phyloP scores from a whole-genome alignment of 805 yeast genomes.

The Torulaspora quercuum region DNA sequence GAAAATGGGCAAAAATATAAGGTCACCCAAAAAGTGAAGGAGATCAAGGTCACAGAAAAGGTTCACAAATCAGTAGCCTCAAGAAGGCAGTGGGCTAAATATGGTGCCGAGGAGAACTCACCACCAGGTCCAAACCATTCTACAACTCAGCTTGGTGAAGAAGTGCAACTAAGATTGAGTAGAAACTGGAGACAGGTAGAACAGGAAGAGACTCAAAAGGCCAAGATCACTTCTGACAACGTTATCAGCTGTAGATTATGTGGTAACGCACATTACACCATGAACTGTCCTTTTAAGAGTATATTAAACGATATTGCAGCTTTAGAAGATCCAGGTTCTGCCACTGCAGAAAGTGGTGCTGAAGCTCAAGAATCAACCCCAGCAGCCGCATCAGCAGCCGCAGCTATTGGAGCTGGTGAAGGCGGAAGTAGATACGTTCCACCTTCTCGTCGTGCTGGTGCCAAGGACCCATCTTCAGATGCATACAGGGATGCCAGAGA shows the following conservation, averaged over 20 bases:
- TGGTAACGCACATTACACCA: constrained; percentile 89
- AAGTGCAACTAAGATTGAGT: constrained; percentile 69
- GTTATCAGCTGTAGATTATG: constrained; percentile 79
- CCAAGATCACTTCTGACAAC: constrained; percentile 42
- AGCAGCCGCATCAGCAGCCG: constrained; percentile 31
- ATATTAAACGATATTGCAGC: constrained; percentile 59
- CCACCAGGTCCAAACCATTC: constrained; percentile 84
- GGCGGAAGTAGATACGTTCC: constrained; percentile 52
- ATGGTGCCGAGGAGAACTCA: constrained; percentile 71
- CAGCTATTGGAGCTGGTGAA: constrained; percentile 36
- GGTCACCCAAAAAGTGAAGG: constrained; percentile 80
- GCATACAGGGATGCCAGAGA: constrained; percentile 47
- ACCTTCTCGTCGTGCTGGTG: constrained; percentile 49
- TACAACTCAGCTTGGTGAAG: constrained; percentile 87
- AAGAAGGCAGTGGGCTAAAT: constrained; percentile 84
- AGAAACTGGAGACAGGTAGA: constrained; percentile 75
- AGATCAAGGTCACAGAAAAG: constrained; percentile 69
- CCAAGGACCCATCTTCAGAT: constrained; percentile 42
- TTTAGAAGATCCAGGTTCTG: constrained; percentile 34
- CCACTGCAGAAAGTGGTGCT: constrained; percentile 33
- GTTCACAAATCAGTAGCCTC: constrained; percentile 85
- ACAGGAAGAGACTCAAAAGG: constrained; percentile 58
- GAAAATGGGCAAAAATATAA: constrained; percentile 82
- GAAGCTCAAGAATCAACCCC: constrained; percentile 32
- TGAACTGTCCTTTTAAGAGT: constrained; percentile 94